Percentiles rank a stretch among this genome's conserved stretches.
Conservation (phyloP, 139 green algal species). For the Closterium sp. region DNA sequence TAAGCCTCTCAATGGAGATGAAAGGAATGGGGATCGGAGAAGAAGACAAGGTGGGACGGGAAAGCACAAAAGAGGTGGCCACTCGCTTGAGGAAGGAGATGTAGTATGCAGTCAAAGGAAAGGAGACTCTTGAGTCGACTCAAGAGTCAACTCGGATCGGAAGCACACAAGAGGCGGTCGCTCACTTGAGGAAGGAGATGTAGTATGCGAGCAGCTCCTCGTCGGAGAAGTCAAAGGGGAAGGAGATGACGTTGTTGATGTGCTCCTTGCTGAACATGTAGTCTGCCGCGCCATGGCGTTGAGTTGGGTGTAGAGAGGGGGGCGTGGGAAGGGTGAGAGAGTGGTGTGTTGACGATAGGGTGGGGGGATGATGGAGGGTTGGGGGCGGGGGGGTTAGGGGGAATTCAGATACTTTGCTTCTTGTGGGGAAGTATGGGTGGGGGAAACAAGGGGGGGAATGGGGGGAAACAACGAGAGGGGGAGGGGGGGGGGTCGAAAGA, state of each 20-base stretch:
- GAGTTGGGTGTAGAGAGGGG: no score
- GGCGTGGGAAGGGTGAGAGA: not conserved
- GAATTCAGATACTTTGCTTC: slow-evolving; percentile 90
- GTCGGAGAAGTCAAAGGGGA: slow-evolving; percentile 92
- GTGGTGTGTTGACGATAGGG: slow-evolving; percentile 56
- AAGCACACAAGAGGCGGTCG: not conserved
- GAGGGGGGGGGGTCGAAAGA: no score
- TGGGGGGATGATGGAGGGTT: slow-evolving; percentile 18
- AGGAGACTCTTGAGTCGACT: no score
- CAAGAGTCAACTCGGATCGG: no score
- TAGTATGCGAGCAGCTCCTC: slow-evolving; percentile 97
- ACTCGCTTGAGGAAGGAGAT: slow-evolving; percentile 85
- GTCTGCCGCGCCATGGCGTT: slow-evolving; percentile 29
- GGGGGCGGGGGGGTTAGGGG: not conserved
- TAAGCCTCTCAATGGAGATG: no score
- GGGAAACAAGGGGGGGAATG: no score
- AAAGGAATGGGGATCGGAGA: no score
- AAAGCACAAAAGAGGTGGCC: no score
- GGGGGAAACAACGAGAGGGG: no score
- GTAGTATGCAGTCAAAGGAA: slow-evolving; percentile 95
- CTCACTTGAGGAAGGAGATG: slow-evolving; percentile 87
- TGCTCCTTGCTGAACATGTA: slow-evolving; percentile 98
- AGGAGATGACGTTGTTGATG: slow-evolving; percentile 87
- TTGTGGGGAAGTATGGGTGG: slow-evolving; percentile 55
- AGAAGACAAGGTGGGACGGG: no score